phyloP scores from a whole-genome alignment of 148 eudicot genomes.

The Hydrangea macrophylla region DNA sequence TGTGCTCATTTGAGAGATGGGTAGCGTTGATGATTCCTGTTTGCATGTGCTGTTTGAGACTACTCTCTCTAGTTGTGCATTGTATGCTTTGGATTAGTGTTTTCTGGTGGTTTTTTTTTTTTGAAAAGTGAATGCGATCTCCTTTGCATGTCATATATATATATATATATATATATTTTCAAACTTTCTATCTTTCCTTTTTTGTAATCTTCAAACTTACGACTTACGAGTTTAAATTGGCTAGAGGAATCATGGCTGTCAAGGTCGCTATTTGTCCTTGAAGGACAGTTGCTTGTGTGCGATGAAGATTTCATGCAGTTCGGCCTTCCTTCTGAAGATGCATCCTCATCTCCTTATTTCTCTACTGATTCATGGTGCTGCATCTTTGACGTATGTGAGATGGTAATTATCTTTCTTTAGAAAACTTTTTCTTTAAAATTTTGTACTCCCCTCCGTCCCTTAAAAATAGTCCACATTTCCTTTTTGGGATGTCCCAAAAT shows the following conservation, averaged over 20 bases:
- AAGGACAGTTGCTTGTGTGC: slow-evolving; percentile 53
- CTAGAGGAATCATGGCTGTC: slow-evolving; percentile 48
- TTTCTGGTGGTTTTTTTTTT: background rate
- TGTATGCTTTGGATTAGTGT: background rate
- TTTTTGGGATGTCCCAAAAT: background rate
- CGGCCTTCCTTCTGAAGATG: slow-evolving; percentile 28
- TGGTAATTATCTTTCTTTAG: slow-evolving; percentile 36
- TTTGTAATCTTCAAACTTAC: background rate
- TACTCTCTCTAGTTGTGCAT: background rate
- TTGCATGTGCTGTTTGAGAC: background rate
- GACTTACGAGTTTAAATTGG: slow-evolving; percentile 6
- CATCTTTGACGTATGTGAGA: slow-evolving; percentile 37
- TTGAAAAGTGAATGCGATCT: background rate
- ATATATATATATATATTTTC: background rate
- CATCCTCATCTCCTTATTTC: slow-evolving; percentile 37
- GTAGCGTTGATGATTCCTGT: too few relatives aligned
- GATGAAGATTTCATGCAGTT: slow-evolving; percentile 51
- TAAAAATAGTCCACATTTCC: background rate
- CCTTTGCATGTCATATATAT: background rate
- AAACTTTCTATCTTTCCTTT: background rate
- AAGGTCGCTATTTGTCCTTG: slow-evolving; percentile 59
- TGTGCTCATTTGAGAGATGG: too few relatives aligned
- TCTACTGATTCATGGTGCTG: slow-evolving; percentile 48
- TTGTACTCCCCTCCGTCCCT: background rate
- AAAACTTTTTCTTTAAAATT: background rate